Percentiles rank a stretch among this genome's conserved stretches.
Conservation (phyloP, 371 early-diverging fungal species). For the Lichtheimia corymbifera region DNA sequence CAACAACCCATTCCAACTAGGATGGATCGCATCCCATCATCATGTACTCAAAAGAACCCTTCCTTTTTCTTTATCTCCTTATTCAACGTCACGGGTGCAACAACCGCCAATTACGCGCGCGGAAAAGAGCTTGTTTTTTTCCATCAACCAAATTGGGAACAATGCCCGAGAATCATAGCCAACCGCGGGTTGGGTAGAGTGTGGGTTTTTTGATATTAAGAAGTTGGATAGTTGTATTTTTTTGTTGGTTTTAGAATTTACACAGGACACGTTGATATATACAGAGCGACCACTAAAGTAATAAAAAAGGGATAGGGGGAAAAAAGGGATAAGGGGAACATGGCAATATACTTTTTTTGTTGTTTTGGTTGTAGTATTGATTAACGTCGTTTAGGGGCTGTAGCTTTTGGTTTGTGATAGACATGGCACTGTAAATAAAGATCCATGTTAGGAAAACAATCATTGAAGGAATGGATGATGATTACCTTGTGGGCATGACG, state of each 20-base stretch:
- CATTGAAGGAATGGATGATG: not conserved
- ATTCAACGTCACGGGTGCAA: too few relatives aligned
- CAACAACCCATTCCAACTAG: too few relatives aligned
- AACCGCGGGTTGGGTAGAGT: too few relatives aligned
- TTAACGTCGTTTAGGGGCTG: conserved; percentile 3
- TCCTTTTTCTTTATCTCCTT: too few relatives aligned
- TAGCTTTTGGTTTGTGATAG: conserved; percentile 28
- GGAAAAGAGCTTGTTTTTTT: too few relatives aligned
- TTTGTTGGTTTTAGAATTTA: not conserved
- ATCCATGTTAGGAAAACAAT: not conserved
- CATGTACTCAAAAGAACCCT: too few relatives aligned
- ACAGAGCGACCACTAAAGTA: not conserved
- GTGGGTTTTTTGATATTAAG: not conserved
- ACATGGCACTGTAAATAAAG: conserved; percentile 22
- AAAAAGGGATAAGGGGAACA: too few relatives aligned
- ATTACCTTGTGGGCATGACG: conserved; percentile 83
- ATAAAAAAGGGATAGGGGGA: not conserved
- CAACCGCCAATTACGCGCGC: too few relatives aligned
- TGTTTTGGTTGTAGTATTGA: not conserved
- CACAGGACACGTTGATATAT: not conserved
- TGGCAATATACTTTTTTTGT: too few relatives aligned
- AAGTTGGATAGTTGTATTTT: not conserved
- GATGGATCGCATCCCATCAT: too few relatives aligned
- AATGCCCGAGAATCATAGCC: too few relatives aligned
- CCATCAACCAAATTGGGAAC: too few relatives aligned